Evolutionary conservation across 2,329 filamentous ascomycete genomes (phyloP).

Genomic region (Cladosporium sp.): DNA sequence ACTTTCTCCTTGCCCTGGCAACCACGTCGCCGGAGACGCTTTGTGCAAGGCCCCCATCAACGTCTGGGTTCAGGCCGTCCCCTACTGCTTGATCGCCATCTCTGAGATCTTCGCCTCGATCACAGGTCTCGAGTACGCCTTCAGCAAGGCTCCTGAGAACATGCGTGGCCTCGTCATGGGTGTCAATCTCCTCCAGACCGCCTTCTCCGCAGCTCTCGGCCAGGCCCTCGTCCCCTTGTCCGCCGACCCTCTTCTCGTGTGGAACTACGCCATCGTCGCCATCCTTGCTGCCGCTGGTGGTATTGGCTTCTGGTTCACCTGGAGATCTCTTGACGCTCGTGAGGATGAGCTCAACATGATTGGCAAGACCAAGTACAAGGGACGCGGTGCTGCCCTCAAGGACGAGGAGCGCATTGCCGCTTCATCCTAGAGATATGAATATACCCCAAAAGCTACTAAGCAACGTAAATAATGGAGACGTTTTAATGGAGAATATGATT

Average conservation of each 20-base stretch:
- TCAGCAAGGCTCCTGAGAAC: slow-evolving; percentile 48
- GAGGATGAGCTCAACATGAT: slow-evolving; percentile 72
- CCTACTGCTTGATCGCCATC: slow-evolving; percentile 48
- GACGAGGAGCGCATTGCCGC: slow-evolving; percentile 17
- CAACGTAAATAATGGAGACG: slow-evolving; percentile 8
- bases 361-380: slow-evolving; percentile 36
- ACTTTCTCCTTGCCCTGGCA: slow-evolving; percentile 13
- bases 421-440: not conserved
- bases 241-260: slow-evolving; percentile 65
- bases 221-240: slow-evolving; percentile 63
- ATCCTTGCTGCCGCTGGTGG: slow-evolving; percentile 14
- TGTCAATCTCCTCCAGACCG: slow-evolving; percentile 62
- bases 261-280: slow-evolving; percentile 61
- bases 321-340: slow-evolving; percentile 37
- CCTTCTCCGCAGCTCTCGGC: slow-evolving; percentile 61
- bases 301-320: slow-evolving; percentile 22
- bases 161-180: slow-evolving; percentile 53
- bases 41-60: slow-evolving; percentile 41
- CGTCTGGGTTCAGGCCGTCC: slow-evolving; percentile 45
- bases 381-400: slow-evolving; percentile 21
- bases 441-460: slow-evolving; percentile 9
- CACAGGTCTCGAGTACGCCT: slow-evolving; percentile 50
- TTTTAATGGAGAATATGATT: slow-evolving; percentile 4
- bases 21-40: slow-evolving; percentile 20
- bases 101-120: slow-evolving; percentile 50